phyloP scores from a whole-genome alignment of 306 rosid genomes.

The Acacia melanoxylon region DNA sequence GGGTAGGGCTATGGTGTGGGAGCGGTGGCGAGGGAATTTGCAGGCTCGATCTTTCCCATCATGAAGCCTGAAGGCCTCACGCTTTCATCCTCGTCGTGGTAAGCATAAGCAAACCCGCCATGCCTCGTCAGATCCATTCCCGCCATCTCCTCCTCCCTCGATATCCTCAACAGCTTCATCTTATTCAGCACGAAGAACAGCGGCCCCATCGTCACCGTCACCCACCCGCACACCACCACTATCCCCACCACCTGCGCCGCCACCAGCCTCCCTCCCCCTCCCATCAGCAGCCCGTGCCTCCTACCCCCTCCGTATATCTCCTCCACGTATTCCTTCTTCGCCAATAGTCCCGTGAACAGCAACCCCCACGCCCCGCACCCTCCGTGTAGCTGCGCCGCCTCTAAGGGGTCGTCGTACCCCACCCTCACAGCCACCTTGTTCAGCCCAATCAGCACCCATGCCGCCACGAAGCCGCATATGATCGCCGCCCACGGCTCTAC shows the following conservation, averaged over 20 bases:
- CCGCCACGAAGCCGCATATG: slow-evolving; percentile 66
- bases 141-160: slow-evolving; percentile 58
- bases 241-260: slow-evolving; percentile 67
- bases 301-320: slow-evolving; percentile 52
- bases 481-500: slow-evolving; percentile 86
- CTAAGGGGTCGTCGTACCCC: slow-evolving; percentile 70
- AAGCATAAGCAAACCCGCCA: slow-evolving; percentile 82
- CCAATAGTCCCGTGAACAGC: slow-evolving; percentile 69
- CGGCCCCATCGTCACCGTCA: slow-evolving; percentile 71
- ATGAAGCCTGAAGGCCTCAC: not conserved
- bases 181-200: slow-evolving; percentile 55
- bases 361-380: slow-evolving; percentile 90
- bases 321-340: slow-evolving; percentile 45
- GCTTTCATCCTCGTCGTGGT: slow-evolving; percentile 35
- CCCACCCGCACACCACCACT: slow-evolving; percentile 67
- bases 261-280: slow-evolving; percentile 63
- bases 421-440: slow-evolving; percentile 35
- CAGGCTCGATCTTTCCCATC: slow-evolving; percentile 38
- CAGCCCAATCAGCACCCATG: slow-evolving; percentile 57
- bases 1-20: not conserved
- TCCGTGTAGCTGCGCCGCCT: slow-evolving; percentile 83
- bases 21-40: not conserved
- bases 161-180: slow-evolving; percentile 58
- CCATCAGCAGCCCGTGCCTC: slow-evolving; percentile 66
- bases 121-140: slow-evolving; percentile 80